Evolutionary conservation across 768 basidiomycete genomes (phyloP).

Genomic region (Suillus paluster): DNA sequence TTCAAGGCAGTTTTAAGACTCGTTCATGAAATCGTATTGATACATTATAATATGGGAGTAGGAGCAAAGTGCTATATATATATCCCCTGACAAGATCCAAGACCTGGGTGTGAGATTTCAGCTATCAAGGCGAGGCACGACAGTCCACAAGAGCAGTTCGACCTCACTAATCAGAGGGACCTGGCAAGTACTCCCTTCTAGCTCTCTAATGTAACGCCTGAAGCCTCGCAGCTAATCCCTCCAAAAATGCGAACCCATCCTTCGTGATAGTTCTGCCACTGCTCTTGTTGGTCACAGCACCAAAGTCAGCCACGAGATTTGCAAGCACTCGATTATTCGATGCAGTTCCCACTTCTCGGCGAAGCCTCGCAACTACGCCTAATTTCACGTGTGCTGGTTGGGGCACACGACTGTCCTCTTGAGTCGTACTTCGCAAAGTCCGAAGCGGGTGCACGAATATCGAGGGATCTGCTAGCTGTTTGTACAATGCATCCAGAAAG

Average conservation of each 20-base stretch:
- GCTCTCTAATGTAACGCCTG: slow-evolving; percentile 27
- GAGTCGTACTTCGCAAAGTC: slow-evolving; percentile 44
- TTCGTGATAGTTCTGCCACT: slow-evolving; percentile 76
- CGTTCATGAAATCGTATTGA: not conserved
- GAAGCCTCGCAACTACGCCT: slow-evolving; percentile 61
- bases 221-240: slow-evolving; percentile 60
- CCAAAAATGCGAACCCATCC: slow-evolving; percentile 73
- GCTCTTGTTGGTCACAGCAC: slow-evolving; percentile 67
- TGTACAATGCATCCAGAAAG: slow-evolving; percentile 71
- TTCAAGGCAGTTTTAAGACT: not conserved
- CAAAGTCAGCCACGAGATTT: slow-evolving; percentile 70
- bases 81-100: not conserved
- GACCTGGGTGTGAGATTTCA: not conserved
- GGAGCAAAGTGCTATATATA: not conserved
- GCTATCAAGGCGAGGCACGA: not conserved
- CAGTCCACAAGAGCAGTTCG: not conserved
- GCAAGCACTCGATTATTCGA: slow-evolving; percentile 61
- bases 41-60: not conserved
- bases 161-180: not conserved
- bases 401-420: slow-evolving; percentile 42
- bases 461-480: slow-evolving; percentile 72
- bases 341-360: slow-evolving; percentile 55
- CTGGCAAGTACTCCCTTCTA: not conserved
- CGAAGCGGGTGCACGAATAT: slow-evolving; percentile 59
- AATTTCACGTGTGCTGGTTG: slow-evolving; percentile 60